A percentile compares a stretch with the other conserved stretches of the same genome.
Conservation (phyloP, 306 rosid species). For the Neltuma alba region DNA sequence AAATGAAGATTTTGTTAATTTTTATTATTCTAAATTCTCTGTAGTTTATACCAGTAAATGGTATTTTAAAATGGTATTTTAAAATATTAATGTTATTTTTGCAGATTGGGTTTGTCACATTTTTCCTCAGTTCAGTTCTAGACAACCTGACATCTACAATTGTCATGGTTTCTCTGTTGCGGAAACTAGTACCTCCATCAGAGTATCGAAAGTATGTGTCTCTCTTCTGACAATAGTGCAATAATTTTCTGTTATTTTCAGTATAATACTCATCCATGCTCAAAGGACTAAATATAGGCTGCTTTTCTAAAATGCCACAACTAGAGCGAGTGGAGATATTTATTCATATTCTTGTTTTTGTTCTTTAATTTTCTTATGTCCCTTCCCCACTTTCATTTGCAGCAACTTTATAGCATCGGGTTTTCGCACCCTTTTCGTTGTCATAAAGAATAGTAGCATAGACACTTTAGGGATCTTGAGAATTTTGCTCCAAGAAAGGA, state of each 20-base stretch:
- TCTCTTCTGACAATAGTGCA: neutral
- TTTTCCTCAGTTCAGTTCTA: constrained; percentile 82
- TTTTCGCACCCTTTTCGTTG: neutral
- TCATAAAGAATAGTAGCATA: neutral
- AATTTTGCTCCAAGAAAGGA: constrained; percentile 15
- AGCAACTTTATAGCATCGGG: constrained; percentile 6
- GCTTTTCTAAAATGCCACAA: constrained; percentile 28
- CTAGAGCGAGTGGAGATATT: neutral
- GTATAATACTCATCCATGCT: constrained; percentile 4
- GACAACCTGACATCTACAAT: constrained; percentile 97
- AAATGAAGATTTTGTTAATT: neutral
- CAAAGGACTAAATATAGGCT: neutral
- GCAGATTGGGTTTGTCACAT: constrained; percentile 87
- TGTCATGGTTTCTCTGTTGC: constrained; percentile 89
- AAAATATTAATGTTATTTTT: constrained; percentile 41
- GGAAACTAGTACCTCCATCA: constrained; percentile 88
- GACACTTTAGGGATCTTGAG: constrained; percentile 2
- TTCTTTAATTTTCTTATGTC: neutral
- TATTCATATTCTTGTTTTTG: constrained; percentile 13
- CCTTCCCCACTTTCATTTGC: neutral
- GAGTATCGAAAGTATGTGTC: constrained; percentile 85
- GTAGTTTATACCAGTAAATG: neutral
- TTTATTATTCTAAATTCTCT: neutral
- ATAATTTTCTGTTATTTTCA: constrained; percentile 19
- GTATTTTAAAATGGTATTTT: constrained; percentile 36